Evolutionary conservation across 768 basidiomycete species (phyloP), one percentile per base, ranked within the genome.

Genomic region (Termitomyces sp.): DNA sequence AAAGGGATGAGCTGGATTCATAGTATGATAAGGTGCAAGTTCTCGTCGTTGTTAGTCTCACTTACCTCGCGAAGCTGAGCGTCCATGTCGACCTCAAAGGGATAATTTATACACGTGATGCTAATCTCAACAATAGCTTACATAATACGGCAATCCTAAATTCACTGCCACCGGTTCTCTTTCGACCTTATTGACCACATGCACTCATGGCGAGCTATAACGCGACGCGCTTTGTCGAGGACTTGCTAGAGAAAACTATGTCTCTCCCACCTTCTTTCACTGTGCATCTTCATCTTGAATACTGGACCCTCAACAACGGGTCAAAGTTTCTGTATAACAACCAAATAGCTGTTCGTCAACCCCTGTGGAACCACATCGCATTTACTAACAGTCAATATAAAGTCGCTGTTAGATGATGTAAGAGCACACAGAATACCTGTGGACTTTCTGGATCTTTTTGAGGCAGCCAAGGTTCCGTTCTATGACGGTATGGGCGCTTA

Each of bases 331-430:
- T 87, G 57, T 92, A 93, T 70, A 87, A 88, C 67, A 85, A 86
- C 68, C 90, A 83, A 63, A 82, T 88, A 60, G 88, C 91, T 76
- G 81, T 82, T 60, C 54, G 76, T 59, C 37, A 56, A 50, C 11
- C 42, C 8, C 57, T 37, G 52, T 22, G n/a, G 22, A 22, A 15
- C 22, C 36, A 6, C 42, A 20, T 42, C 16, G 39, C 37, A 34
- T 48, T 22, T 36, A 36, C 52, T 63, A 16, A 65, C 49, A 33
- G 11, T 34, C 41, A 22, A 3, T 6, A 6, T 6, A 66, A 36
- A 93, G 91, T 86, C 87, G 47, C 72, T 94, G 7, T 77, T 94
- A 42, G 92, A 94, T 66, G 92, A 94, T 67, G 86, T 94, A 55
- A 83, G 89, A 49, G 86, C 87, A 8, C 84, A 89, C 64, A 80